Evolutionary conservation across 148 eudicot species (phyloP).

Genomic region (Tetragonia tetragonoides): DNA sequence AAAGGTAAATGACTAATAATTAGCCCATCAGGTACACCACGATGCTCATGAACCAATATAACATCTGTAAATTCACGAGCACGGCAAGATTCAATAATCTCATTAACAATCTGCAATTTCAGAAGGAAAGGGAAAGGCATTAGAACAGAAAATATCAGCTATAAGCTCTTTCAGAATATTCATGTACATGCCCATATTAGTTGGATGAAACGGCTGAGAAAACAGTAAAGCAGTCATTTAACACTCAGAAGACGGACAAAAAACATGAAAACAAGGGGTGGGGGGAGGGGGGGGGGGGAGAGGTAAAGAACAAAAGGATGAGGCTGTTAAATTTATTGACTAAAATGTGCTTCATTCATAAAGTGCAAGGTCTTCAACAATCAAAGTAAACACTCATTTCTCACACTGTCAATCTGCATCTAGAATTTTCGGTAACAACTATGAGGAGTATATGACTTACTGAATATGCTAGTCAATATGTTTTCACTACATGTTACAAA

Average conservation of each 20-base stretch:
- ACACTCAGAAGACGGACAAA: not conserved
- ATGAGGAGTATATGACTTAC: too few relatives aligned
- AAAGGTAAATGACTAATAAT: slow-evolving; percentile 83
- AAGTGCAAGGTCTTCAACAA: not conserved
- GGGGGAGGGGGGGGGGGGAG: too few relatives aligned
- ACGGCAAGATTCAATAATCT: slow-evolving; percentile 87
- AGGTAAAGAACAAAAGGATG: too few relatives aligned
- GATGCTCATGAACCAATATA: slow-evolving; percentile 89
- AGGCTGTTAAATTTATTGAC: too few relatives aligned
- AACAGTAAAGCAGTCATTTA: not conserved
- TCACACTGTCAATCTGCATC: not conserved
- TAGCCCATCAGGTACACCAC: slow-evolving; percentile 95
- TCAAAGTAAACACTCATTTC: not conserved
- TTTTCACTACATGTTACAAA: too few relatives aligned
- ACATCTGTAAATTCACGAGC: slow-evolving; percentile 87
- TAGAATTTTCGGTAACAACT: not conserved
- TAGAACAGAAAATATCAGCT: not conserved
- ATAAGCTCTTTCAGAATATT: not conserved
- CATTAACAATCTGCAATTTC: slow-evolving; percentile 59
- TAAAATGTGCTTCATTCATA: not conserved
- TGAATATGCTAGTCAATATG: too few relatives aligned
- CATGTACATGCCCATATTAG: not conserved
- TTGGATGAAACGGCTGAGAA: too few relatives aligned
- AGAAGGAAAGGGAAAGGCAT: not conserved
- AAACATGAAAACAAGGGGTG: too few relatives aligned